Evolutionary conservation across 208 protist genomes (phyloP).

Genomic region (Trypanosoma vivax): DNA sequence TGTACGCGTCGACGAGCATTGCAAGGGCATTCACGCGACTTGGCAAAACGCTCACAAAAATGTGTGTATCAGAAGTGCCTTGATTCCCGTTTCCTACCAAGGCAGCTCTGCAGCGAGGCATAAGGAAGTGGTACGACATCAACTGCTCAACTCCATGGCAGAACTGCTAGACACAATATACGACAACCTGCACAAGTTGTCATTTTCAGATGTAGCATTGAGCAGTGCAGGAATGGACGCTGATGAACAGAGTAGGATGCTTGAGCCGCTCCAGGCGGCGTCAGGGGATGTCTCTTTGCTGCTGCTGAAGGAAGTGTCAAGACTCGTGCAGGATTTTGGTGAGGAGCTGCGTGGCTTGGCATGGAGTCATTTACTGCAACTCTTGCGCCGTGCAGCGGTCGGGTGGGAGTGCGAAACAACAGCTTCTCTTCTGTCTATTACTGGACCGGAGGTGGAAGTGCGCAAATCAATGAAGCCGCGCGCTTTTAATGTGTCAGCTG

Average conservation of each 20-base stretch:
- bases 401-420: not conserved
- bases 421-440: not conserved
- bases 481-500: not conserved
- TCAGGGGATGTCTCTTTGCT: slow-evolving; percentile 6
- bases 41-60: too few relatives aligned
- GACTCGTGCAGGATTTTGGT: slow-evolving; percentile 54
- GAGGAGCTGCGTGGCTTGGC: slow-evolving; percentile 37
- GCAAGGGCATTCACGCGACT: too few relatives aligned
- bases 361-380: slow-evolving; percentile 41
- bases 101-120: not conserved
- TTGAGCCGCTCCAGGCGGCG: not conserved
- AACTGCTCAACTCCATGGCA: slow-evolving; percentile 8
- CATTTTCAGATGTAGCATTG: not conserved
- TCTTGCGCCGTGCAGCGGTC: slow-evolving; percentile 36
- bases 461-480: too few relatives aligned
- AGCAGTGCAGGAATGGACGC: not conserved
- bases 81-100: too few relatives aligned
- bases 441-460: too few relatives aligned
- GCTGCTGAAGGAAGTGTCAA: slow-evolving; percentile 28
- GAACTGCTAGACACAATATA: slow-evolving; percentile 12
- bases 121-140: not conserved
- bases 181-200: not conserved
- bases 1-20: too few relatives aligned
- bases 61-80: too few relatives aligned
- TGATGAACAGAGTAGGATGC: not conserved